phyloP scores from a whole-genome alignment of 2,329 filamentous ascomycete genomes.

The Penicillium sp. region DNA sequence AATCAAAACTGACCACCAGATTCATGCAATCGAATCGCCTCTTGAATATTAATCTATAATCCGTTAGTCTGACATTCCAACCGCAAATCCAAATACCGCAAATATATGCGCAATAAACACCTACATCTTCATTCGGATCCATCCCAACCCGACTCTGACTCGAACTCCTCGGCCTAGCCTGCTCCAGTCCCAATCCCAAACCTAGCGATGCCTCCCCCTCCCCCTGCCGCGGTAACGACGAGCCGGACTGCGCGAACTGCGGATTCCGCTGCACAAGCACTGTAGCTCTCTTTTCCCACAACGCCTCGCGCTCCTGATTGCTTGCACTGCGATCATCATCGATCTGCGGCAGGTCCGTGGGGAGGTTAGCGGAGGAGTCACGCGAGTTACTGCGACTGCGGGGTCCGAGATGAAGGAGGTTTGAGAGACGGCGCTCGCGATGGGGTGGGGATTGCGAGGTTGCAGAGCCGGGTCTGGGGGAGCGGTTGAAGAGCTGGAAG shows the following conservation, averaged over 20 bases:
- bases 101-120: conserved; percentile 7
- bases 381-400: conserved; percentile 33
- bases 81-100: background rate
- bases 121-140: conserved; percentile 39
- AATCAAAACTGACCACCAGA: conserved; percentile 54
- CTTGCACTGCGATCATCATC: conserved; percentile 46
- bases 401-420: conserved; percentile 36
- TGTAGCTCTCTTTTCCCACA: conserved; percentile 95
- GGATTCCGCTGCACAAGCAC: conserved; percentile 66
- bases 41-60: conserved; percentile 68
- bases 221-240: conserved; percentile 16
- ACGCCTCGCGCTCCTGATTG: conserved; percentile 60
- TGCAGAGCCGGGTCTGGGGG: conserved; percentile 25
- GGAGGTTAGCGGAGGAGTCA: conserved; percentile 65
- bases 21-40: conserved; percentile 94
- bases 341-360: conserved; percentile 75
- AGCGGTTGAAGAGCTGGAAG: conserved; percentile 35
- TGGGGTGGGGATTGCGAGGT: conserved; percentile 28
- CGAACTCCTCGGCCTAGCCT: conserved; percentile 31
- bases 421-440: conserved; percentile 34
- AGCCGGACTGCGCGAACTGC: conserved; percentile 42
- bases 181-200: background rate
- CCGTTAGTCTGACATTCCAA: conserved; percentile 1
- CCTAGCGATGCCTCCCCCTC: background rate
- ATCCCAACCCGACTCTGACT: conserved; percentile 30